Evolutionary conservation across 2,329 filamentous ascomycete species (phyloP).

Genomic region (Pseudogymnoascus sp.): DNA sequence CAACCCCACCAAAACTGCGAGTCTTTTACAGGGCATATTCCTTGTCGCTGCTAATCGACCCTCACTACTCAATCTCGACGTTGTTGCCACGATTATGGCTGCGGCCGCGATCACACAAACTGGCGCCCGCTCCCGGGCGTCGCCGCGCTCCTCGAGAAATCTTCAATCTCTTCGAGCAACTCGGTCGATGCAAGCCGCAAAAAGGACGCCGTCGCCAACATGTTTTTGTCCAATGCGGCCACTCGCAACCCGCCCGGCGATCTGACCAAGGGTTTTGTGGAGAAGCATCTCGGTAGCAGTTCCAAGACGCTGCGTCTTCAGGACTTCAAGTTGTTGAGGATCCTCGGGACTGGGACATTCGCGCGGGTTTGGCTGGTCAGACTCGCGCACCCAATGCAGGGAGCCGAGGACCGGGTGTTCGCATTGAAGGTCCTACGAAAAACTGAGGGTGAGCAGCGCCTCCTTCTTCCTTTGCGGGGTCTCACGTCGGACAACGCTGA

Average conservation of each 20-base stretch:
- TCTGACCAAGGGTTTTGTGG: constrained; percentile 3
- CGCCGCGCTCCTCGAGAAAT: constrained; percentile 6
- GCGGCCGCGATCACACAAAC: constrained; percentile 7
- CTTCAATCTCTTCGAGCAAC: background rate
- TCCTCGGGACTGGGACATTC: constrained; percentile 54
- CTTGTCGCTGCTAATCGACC: constrained; percentile 3
- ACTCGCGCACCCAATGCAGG: constrained; percentile 47
- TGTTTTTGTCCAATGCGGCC: constrained; percentile 8
- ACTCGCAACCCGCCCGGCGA: background rate
- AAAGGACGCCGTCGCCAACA: constrained; percentile 6
- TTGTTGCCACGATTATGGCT: constrained; percentile 8
- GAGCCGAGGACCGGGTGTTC: constrained; percentile 61
- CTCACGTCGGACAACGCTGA: constrained; percentile 9
- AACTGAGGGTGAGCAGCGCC: constrained; percentile 39
- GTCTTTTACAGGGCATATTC: constrained; percentile 6
- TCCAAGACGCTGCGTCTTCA: constrained; percentile 1
- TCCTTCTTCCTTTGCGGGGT: background rate
- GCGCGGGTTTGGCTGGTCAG: constrained; percentile 70
- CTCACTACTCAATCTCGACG: constrained; percentile 1
- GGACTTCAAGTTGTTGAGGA: constrained; percentile 10
- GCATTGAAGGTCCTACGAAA: constrained; percentile 75
- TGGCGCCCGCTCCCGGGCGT: constrained; percentile 4
- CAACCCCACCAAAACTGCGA: constrained; percentile 7
- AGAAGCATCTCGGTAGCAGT: background rate
- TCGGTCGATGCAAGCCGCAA: constrained; percentile 6